Base-by-base conservation (phyloP, 495 filamentous ascomycete genomes). In the Aspergillus steynii region DNA sequence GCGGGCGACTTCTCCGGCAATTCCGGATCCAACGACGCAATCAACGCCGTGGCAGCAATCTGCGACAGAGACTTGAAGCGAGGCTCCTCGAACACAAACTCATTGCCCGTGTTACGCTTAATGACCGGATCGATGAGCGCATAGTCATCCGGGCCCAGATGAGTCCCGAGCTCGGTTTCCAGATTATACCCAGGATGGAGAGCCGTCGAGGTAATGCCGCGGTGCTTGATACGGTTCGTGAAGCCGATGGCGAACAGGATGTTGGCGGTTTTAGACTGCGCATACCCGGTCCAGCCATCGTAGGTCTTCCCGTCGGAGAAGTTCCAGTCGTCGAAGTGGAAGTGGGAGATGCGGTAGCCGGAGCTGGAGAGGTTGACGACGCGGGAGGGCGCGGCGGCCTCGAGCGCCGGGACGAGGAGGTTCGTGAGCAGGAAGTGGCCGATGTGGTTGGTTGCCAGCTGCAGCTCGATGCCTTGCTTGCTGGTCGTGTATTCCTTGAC, bases 401-500 rank as follows among this genome's bases (percentile, higher is more conserved):
- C 68, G 5, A 84, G 59, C 34, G 75, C 61, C 8, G 70, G 67
- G 60, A 75, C 75, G 26, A 85, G 74, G 1, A 79, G 71, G 29
- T 79, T 66, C 63, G 82, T 79, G 15, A 85, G 69, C 26, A 82
- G 76, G 62, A 84, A 83, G 61, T 80, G 77, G 28, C 65, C 69
- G 3, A 84, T 67, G 62, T 84, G 75, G 69, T 83, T 83, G 6
- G 76, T 78, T 12, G 65, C 69, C 53, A 84, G 77, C 37, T 83
- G 77, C 2, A 68, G 51, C 61, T 84, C 82, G 55, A 78, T 62
- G 26, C 75, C 77, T 51, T 84, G 75, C 31, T 71, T 66, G 8
- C 77, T 82, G 29, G 58, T 55, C 5, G 71, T 67, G 29, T 58
- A 57, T 45, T 77, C 66, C 29, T 77, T 77, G 8, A 71, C 64